Conservation (phyloP, 139 green algal species). For the Closterium sp. region DNA sequence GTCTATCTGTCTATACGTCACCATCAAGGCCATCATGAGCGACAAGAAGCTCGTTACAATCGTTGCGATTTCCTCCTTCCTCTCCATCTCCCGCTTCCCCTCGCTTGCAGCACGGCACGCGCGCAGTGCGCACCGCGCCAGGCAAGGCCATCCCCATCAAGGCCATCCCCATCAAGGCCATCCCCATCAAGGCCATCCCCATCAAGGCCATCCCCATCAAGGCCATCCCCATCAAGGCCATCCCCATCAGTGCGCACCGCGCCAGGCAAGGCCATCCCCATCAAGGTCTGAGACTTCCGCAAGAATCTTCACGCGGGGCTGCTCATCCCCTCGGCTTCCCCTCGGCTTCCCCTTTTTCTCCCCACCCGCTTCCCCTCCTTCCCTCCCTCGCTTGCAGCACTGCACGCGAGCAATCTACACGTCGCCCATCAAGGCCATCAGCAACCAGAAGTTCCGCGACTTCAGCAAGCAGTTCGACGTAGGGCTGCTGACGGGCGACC, state of each 20-base stretch:
- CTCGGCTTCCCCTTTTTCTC: not conserved
- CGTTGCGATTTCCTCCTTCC: not conserved
- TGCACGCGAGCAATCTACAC: conserved; percentile 83
- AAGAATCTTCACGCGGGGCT: conserved; percentile 66
- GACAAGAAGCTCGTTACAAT: not conserved
- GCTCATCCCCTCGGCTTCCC: conserved; percentile 46
- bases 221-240: too few species aligned
- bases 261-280: conserved; percentile 97
- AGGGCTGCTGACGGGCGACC: conserved; percentile 92
- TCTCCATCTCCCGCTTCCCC: too few species aligned
- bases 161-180: too few species aligned
- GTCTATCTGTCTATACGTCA: too few species aligned
- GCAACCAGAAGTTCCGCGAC: conserved; percentile 98
- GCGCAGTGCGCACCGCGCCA: conserved; percentile 86
- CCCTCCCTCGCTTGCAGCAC: conserved; percentile 23
- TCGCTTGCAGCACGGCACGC: conserved; percentile 46
- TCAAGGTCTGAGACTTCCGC: conserved; percentile 96
- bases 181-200: too few species aligned
- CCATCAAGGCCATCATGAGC: not conserved
- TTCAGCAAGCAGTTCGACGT: conserved; percentile 65
- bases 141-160: conserved; percentile 99
- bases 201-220: too few species aligned
- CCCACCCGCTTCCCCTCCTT: not conserved
- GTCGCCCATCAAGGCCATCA: conserved; percentile 97
- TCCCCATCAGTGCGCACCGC: conserved; percentile 90